phyloP scores from a whole-genome alignment of 169 alveolate species.

The Plasmodium vivax region DNA sequence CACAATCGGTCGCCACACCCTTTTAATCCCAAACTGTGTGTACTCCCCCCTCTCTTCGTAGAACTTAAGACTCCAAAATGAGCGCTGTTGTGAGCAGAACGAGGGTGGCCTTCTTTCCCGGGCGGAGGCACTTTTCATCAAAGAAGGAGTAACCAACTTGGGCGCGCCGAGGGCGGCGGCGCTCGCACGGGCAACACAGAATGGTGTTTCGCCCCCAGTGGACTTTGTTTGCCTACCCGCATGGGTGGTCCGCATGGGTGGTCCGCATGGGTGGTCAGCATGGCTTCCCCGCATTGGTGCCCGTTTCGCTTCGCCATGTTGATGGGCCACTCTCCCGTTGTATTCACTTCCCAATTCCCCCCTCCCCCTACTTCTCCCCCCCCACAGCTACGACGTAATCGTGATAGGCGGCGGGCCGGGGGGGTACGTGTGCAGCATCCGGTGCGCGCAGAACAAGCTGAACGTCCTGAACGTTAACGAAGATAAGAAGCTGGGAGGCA shows the following conservation, averaged over 20 bases:
- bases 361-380: neutral
- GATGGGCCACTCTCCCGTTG: neutral
- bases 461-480: conserved; percentile 96
- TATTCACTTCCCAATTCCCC: neutral
- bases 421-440: conserved; percentile 96
- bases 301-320: too few relatives aligned
- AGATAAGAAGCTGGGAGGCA: conserved; percentile 97
- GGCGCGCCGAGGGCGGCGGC: neutral
- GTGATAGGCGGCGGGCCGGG: conserved; percentile 96
- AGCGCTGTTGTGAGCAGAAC: conserved; percentile 7
- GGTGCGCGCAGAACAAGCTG: conserved; percentile 96
- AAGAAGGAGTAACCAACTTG: conserved; percentile 41
- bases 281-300: too few relatives aligned
- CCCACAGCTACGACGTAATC: conserved; percentile 87
- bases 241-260: neutral
- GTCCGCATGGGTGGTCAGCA: too few relatives aligned
- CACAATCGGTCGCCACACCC: neutral
- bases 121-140: conserved; percentile 51
- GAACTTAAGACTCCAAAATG: neutral
- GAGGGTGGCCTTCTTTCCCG: neutral
- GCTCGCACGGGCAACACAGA: neutral
- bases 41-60: neutral
- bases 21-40: neutral
- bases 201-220: neutral
- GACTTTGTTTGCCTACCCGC: neutral